Evolutionary conservation across 108 stramenopile genomes (phyloP), one percentile per base, ranked within the genome.

Genomic region (Cyclostephanos invisitatus): DNA sequence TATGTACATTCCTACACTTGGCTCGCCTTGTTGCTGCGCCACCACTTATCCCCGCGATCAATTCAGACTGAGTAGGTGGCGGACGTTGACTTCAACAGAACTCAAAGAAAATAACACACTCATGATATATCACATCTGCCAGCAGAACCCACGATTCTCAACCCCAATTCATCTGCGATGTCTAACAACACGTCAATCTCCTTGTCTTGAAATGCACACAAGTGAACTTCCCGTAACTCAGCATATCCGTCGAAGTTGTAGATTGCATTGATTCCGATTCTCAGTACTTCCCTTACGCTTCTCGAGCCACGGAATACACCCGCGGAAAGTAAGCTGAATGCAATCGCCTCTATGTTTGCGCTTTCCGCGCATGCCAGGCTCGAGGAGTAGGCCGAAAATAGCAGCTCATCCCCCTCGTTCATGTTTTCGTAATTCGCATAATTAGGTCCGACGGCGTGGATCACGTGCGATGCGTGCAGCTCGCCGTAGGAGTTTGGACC

Each of bases 361-460:
- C 75, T 62, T 29, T 72, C 57, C 15, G 67, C 82, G 20, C 77
- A 68, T 53, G 83, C 67, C 70, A 89, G 50, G 35, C 79, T 74
- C 1, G 64, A 24, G 15, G 60, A 14, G 76, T 92, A 92, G 12
- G 88, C 91, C 11, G 77, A 82, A 18, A 62, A 49, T 32, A 89
- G 49, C 25, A 89, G 55, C 25, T 57, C 53, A 71, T 91, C 86
- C 5, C 81, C 67, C 9, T 62, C 50, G 12, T 70, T 53, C 11
- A 62, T 60, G 11, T 64, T 28, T 10, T 54, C 55, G 48, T 51
- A 85, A 22, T 48, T 32, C 47, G 42, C n/a, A 65, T 90, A 95
- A 71, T 85, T 77, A 4, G 94, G 94, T 32, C 94, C 94, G n/a
- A 95, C 94, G 17, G 92, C 92, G 84, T 95, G 94, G 54, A 95